Conservation (phyloP, 768 basidiomycete species). For the Inosperma sp. region DNA sequence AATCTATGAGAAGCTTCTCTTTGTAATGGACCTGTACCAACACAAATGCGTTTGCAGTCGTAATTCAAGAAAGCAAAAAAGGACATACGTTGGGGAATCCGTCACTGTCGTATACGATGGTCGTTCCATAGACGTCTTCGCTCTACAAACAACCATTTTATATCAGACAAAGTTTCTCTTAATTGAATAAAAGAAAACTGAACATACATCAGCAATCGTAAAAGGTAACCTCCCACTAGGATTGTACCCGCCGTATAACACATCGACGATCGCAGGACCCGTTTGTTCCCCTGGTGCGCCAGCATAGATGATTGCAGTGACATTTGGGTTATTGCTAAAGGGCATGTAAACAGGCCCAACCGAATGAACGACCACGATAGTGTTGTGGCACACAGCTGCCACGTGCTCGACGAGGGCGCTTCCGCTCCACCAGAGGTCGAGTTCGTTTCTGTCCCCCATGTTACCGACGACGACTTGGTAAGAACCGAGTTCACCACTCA, state of each 20-base stretch:
- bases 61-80: conserved; percentile 15
- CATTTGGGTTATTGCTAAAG: conserved; percentile 75
- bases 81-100: conserved; percentile 36
- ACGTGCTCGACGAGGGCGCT: conserved; percentile 50
- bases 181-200: conserved; percentile 10
- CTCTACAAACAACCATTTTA: conserved; percentile 20
- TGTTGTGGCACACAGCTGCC: conserved; percentile 68
- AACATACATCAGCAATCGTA: conserved; percentile 71
- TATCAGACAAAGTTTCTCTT: neutral
- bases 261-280: conserved; percentile 70
- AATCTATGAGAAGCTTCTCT: conserved; percentile 64
- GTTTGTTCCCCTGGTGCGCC: conserved; percentile 69
- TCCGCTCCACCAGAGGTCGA: conserved; percentile 55
- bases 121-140: conserved; percentile 39
- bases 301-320: conserved; percentile 56
- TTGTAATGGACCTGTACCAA: conserved; percentile 53
- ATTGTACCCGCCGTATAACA: conserved; percentile 73
- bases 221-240: conserved; percentile 70
- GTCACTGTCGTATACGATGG: conserved; percentile 39
- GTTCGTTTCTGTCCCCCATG: conserved; percentile 54
- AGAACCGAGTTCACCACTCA: conserved; percentile 49
- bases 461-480: conserved; percentile 63
- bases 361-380: conserved; percentile 74
- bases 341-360: conserved; percentile 71
- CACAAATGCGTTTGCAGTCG: neutral